Evolutionary conservation across 352 stramenopile species (phyloP), one percentile per base, ranked within the genome.

Genomic region (Phytophthora nicotianae): DNA sequence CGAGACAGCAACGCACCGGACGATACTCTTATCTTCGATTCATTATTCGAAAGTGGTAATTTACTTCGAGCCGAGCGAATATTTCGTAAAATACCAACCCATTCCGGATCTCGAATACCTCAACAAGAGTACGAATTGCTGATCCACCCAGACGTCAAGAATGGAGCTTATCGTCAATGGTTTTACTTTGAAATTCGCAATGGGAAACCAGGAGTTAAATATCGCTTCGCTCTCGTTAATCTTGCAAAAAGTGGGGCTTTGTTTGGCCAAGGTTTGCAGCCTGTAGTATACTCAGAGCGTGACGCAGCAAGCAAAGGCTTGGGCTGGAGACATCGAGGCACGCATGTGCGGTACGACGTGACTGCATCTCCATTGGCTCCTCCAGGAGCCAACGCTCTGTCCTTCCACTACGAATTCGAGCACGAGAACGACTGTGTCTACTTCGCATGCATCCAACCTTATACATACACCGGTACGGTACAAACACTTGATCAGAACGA

Each of bases 111-210:
- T 51, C 27, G 29, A 52, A 33, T 35, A 0, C 43, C 19, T 2
- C 63, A 76, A 57, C 83, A 93, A 4, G 82, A 90, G 49, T 93
- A 91, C 56, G 85, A 93, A 32, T 46, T 93, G 11, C 21, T 75
- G 8, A 80, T 93, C 38, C 85, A 91, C 43, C 85, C 85, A 0
- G 85, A 93, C 65, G 71, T 91, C 55, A 90, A 88, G 70, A 93
- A 93, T 58, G 84, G 82, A 46, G 85, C 85, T 9, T 93, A 93
- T 50, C 77, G 85, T 7, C 90, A 97, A 65, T 97, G 90, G 90
- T 97, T 96, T 66, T 97, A 96, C 75, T 97, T 97, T 56, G 60
- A 87, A 29, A 83, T 96, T 16, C 83, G 70, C 32, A 91, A 91
- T 59, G 81, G 66, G 2, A 27, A 40, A 2, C 75, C 66, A 5